These are phyloP conservation scores for Tylopilus intermedius DNA, from an alignment of 768 basidiomycete species.

Conservation along the genomic window DNA sequence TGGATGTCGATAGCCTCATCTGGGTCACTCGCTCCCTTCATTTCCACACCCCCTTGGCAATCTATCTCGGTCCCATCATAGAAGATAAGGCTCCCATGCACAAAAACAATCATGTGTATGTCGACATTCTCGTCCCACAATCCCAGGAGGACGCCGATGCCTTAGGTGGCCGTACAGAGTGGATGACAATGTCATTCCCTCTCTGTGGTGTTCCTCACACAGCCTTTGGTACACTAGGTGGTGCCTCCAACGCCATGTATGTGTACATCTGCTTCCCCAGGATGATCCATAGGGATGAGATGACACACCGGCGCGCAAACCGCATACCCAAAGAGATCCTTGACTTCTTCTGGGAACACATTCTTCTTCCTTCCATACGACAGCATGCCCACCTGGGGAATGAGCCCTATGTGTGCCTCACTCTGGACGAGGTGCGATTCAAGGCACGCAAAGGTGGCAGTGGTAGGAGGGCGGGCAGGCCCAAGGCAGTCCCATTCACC, in stretches of 20 bases:
- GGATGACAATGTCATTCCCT: slow-evolving; percentile 6
- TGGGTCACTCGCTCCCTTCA: slow-evolving; percentile 7
- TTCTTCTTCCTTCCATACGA: slow-evolving; percentile 7
- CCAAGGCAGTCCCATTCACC: slow-evolving; percentile 10
- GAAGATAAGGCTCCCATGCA: slow-evolving; percentile 6
- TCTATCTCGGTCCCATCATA: background rate
- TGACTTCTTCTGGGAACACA: slow-evolving; percentile 7
- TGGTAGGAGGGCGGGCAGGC: background rate
- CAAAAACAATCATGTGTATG: slow-evolving; percentile 18
- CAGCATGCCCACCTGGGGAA: background rate
- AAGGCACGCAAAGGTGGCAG: slow-evolving; percentile 1
- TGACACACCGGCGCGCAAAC: background rate
- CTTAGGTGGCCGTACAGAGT: background rate
- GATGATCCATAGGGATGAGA: slow-evolving; percentile 11
- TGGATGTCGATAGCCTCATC: slow-evolving; percentile 18
- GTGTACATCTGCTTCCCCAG: slow-evolving; percentile 11
- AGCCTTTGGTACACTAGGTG: background rate
- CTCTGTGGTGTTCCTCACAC: slow-evolving; percentile 2
- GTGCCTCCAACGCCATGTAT: background rate
- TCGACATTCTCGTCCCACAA: slow-evolving; percentile 10
- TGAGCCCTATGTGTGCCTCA: slow-evolving; percentile 1
- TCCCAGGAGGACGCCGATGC: slow-evolving; percentile 2
- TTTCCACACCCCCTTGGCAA: background rate
- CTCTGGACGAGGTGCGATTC: background rate
- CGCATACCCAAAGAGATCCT: slow-evolving; percentile 6